These are phyloP conservation scores for Globisporangium mamillatum DNA, from an alignment of 352 stramenopile genomes.

Conservation along the genomic window DNA sequence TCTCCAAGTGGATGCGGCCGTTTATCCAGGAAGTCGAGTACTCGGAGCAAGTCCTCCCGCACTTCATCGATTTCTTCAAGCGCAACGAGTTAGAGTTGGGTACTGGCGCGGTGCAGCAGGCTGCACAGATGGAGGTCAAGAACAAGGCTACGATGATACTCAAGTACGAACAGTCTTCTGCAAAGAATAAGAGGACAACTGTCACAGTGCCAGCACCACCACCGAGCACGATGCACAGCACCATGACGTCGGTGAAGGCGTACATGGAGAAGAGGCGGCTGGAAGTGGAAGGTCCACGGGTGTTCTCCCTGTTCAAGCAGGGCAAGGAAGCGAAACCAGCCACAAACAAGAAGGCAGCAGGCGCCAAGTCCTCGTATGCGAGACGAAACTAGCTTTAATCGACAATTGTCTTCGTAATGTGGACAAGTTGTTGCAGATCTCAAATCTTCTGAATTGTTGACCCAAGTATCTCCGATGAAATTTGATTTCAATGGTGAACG, in stretches of 20 bases:
- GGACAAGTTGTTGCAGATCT: background rate
- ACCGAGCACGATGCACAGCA: conserved; percentile 15
- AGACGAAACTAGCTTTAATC: conserved; percentile 2
- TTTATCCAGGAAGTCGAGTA: conserved; percentile 74
- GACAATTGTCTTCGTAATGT: background rate
- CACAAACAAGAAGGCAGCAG: background rate
- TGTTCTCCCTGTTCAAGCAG: conserved; percentile 22
- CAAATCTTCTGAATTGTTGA: background rate
- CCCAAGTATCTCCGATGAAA: background rate
- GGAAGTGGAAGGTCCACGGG: conserved; percentile 4
- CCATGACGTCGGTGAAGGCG: conserved; percentile 30
- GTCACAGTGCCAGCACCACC: background rate
- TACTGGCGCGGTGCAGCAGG: conserved; percentile 7
- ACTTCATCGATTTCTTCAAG: conserved; percentile 66
- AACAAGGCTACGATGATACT: conserved; percentile 27
- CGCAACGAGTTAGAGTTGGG: conserved; percentile 47
- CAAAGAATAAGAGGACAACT: background rate
- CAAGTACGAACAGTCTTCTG: conserved; percentile 33
- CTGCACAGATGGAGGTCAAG: background rate
- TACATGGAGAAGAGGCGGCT: conserved; percentile 29
- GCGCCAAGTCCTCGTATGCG: background rate
- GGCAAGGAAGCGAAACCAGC: conserved; percentile 5
- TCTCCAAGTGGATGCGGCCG: conserved; percentile 82
- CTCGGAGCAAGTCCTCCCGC: conserved; percentile 51
- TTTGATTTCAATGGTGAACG: background rate